A percentile compares a stretch with the other conserved stretches of the same genome.
Evolutionary conservation across 805 yeast genomes (phyloP).

Genomic region (Candida palmyrensis): DNA sequence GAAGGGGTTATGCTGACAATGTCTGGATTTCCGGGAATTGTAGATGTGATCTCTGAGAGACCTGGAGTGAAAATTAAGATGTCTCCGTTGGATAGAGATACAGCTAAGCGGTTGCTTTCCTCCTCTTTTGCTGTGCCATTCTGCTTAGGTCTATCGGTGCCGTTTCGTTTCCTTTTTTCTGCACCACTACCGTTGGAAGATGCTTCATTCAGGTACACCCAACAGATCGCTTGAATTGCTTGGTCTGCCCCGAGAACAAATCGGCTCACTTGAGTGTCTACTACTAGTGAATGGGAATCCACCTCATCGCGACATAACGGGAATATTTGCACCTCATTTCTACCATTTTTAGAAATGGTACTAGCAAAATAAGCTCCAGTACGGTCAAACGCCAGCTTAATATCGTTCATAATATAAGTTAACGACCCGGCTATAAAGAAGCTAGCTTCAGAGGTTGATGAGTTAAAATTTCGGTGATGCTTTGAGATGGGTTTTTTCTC

Average conservation of each 20-base stretch:
- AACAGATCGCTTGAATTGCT: conserved; percentile 26
- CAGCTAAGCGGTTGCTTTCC: conserved; percentile 19
- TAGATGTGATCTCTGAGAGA: conserved; percentile 17
- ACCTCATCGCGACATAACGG: conserved; percentile 3
- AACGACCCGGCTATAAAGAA: too few species aligned
- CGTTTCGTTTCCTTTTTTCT: too few species aligned
- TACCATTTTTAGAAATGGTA: conserved; percentile 37
- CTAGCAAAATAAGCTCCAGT: conserved; percentile 30
- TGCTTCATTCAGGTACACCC: conserved; percentile 19
- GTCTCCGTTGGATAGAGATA: conserved; percentile 30
- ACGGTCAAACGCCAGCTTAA: conserved; percentile 16
- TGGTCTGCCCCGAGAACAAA: conserved; percentile 40
- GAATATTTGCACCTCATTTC: conserved; percentile 43
- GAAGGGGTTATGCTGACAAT: conserved; percentile 13
- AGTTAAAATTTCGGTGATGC: too few species aligned
- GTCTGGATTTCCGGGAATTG: conserved; percentile 6
- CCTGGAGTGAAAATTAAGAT: conserved; percentile 41
- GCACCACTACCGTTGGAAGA: conserved; percentile 7
- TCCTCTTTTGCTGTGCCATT: conserved; percentile 5
- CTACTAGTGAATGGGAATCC: conserved; percentile 10
- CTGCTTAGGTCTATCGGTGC: too few species aligned
- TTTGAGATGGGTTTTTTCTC: too few species aligned
- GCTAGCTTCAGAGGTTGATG: too few species aligned
- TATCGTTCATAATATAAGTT: conserved; percentile 1
- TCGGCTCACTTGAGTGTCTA: conserved; percentile 17